phyloP scores from a whole-genome alignment of 2,329 filamentous ascomycete species.

The Aspergillus bombycis region DNA sequence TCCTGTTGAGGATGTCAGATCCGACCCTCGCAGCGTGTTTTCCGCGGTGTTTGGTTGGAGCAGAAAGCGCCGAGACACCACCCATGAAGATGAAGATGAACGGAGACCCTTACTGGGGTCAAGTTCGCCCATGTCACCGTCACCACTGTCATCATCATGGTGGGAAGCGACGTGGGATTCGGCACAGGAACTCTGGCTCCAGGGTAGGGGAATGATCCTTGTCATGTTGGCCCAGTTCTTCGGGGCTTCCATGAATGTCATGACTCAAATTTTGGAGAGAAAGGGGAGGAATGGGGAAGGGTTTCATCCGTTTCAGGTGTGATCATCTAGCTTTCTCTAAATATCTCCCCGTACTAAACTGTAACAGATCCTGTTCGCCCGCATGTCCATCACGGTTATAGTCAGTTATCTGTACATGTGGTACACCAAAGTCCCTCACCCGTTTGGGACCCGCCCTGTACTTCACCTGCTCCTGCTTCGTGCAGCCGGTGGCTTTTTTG shows the following conservation, averaged over 20 bases:
- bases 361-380: constrained; percentile 69
- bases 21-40: background rate
- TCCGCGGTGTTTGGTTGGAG: background rate
- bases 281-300: constrained; percentile 67
- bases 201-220: constrained; percentile 72
- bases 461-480: constrained; percentile 69
- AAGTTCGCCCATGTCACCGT: constrained; percentile 13
- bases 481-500: constrained; percentile 73
- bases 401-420: constrained; percentile 74
- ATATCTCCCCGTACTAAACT: background rate
- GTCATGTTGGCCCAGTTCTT: constrained; percentile 80
- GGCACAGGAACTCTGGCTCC: constrained; percentile 53
- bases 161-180: constrained; percentile 23
- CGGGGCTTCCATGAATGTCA: constrained; percentile 82
- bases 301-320: constrained; percentile 76
- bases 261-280: constrained; percentile 73
- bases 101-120: constrained; percentile 8
- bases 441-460: constrained; percentile 69
- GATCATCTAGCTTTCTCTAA: background rate
- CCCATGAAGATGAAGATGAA: constrained; percentile 10
- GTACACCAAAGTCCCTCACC: constrained; percentile 66
- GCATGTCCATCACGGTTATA: constrained; percentile 74
- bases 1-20: background rate
- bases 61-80: background rate
- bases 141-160: constrained; percentile 28